Evolutionary conservation across 1,284 basidiomycete genomes (phyloP), one percentile per base, ranked within the genome.

Genomic region (Pterulicium gracile): DNA sequence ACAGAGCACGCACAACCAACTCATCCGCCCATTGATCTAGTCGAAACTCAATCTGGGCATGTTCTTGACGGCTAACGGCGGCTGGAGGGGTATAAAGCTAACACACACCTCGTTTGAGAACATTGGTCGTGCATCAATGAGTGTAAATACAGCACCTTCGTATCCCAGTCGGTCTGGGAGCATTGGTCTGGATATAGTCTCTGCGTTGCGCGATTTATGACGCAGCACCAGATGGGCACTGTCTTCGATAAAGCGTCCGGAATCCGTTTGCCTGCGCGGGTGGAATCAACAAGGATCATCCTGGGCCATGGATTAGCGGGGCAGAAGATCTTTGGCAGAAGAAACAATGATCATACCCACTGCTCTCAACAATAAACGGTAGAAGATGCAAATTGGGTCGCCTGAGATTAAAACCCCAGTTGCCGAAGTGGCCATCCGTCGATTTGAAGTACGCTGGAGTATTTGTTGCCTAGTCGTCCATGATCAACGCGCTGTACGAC

Each of bases 171-270:
- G 1, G 48, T 50, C n/a, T 52, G 52, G 51, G 54, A 51, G 7
- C 46, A 40, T 4, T 23, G 49, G 20, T 59, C 53, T 19, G 56
- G 56, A 47, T 53, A 65, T 42, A 59, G 63, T 42, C 59, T 56
- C 14, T 56, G 48, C 13, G 84, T 55, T 0, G 90, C 89, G 4
- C 77, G 71, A 57, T 97, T 98, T 53, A 98, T 70, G 2, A 95
- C 90, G 1, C 88, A 72, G 60, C 95, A 98, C 95, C 95, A 98
- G 42, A 94, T 88, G 0, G 95, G 93, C 0, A 97, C 75, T 0
- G 95, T 98, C 61, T 98, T 98, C 3, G 88, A 88, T 0, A 98
- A 69, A 0, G 94, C 92, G 56, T 98, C 95, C 0, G 95, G 95
- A 53, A 95, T 86, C 13, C 90, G 81, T 66, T 98, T 98, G 4